Base-by-base conservation (phyloP, 371 early-diverging fungal genomes). In the Mucor saturninus region DNA sequence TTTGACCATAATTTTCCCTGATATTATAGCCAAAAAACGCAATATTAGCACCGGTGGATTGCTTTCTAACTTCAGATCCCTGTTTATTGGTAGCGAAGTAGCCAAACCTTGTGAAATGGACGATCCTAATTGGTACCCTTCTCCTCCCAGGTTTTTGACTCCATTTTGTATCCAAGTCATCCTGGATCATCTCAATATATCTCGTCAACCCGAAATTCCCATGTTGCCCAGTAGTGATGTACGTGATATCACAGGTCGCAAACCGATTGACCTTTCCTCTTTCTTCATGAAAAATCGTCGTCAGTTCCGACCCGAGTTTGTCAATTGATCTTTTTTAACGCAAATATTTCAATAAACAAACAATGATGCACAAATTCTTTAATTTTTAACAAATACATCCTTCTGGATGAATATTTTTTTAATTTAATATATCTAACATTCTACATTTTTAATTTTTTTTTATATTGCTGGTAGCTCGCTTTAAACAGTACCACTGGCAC, bases 221-320 rank as follows among this genome's bases (percentile, higher is more conserved):
- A 42, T 48, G 9, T 0, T 48, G 9, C 59, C 32, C 1, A 48
- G 37, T n/a, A 40, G 32, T 11, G 65, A 65, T 43, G 7, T 65
- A 28, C 60, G 60, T 4, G 60, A 65, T 43, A 38, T 65, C 9
- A 54, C 43, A 9, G 65, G 65, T 4, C 38, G 29, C 43, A 50
- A 42, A 1, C 60, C 65, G 13, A 60, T 56, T 10, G 14, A 46
- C 5, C 7, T 65, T 26, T 11, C 40, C 4, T 21, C 35, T 1
- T 65, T 65, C 28, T 65, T 65, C 29, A 60, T 59, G 55, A 21
- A 37, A 3, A 65, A 65, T 43, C 60, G 55, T 14, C 56, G 49
- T 21, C 45, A 49, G 14, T 60, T 65, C 21, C 55, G 55, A 26
- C 46, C 61, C 32, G 37, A 57, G 30, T 43, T 30, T 21, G 21